Base-by-base conservation (phyloP, 106 monocot genomes). In the Agapanthus africanus region DNA sequence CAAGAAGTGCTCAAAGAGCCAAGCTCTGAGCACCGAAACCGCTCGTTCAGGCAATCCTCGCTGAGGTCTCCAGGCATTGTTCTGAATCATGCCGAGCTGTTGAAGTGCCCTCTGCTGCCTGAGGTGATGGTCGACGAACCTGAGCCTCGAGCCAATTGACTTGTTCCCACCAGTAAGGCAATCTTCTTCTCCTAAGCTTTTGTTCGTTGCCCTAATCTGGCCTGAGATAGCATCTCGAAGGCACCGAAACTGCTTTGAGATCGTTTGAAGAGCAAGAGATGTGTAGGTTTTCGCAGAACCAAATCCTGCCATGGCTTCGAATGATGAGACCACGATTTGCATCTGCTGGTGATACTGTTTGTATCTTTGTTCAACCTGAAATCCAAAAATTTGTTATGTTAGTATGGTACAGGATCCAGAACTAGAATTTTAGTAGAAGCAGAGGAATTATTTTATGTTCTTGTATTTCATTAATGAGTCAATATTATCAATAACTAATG, bases 1-100 rank as follows among this genome's bases (percentile, higher is more conserved):
- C 18, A 99, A 82, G 78, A 99, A 99, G 79, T 99, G 92, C 42
- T 99, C 97, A 74, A 99, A 99, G 49, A 99, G 90, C 97, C 97
- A 99, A 3, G 97, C 97, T 0, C 97, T 70, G 36, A 99, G 92
- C 30, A 99, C 76, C 23, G 97, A 99, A 11, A 99, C 97, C 37
- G 97, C 84, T 36, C 90, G 78, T 66, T 99, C 97, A 1, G 97
- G 97, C 65, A 99, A 54, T 5, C 97, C 97, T 41, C 97, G 51
- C 77, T 99, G 97, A 2, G 97, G 97, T 54, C 97, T 82, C 97
- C 97, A 99, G 22, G 92, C 87, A 41, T 90, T 90, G 77, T 85
- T 80, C 74, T 94, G 94, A 42, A 95, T 86, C 91, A 91, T 91
- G 0, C 95, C 95, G 0, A 95, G 82, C 71, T 92, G 97, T 67